phyloP scores from a whole-genome alignment of 192 early-diverging fungal genomes.

The Coemansia sp. region DNA sequence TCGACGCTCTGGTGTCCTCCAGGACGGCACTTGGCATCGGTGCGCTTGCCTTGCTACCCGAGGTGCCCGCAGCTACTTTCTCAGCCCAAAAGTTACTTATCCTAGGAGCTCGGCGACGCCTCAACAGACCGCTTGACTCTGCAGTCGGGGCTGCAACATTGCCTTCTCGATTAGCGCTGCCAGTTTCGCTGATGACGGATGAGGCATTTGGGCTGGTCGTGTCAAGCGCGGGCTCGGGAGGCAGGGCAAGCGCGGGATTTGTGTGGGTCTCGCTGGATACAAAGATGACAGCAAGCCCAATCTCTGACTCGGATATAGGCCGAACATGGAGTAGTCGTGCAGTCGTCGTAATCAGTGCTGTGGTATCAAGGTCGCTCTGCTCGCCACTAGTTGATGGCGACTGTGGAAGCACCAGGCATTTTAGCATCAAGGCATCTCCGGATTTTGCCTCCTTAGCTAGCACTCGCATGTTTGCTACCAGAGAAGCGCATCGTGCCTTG shows the following conservation, averaged over 20 bases:
- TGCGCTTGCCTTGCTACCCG: background rate
- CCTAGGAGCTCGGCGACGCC: conserved; percentile 3
- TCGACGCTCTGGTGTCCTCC: background rate
- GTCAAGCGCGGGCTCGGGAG: background rate
- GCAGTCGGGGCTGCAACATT: background rate
- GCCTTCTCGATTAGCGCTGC: background rate
- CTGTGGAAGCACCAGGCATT: conserved; percentile 15
- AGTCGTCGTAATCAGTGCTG: background rate
- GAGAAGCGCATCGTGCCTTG: background rate
- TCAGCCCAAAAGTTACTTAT: conserved; percentile 26
- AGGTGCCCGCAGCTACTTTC: background rate
- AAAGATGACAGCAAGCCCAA: conserved; percentile 34
- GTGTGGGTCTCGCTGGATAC: conserved; percentile 26
- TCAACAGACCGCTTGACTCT: background rate
- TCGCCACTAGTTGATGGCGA: background rate
- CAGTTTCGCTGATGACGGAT: background rate
- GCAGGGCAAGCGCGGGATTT: conserved; percentile 8
- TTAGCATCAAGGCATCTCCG: background rate
- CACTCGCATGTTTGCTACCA: background rate
- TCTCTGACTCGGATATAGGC: conserved; percentile 43
- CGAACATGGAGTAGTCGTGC: conserved; percentile 10
- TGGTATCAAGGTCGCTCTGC: background rate
- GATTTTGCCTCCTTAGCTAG: background rate
- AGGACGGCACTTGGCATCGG: background rate
- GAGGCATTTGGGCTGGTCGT: background rate